Evolutionary conservation across 352 stramenopile species (phyloP).

Genomic region (Pythium rishiriense): DNA sequence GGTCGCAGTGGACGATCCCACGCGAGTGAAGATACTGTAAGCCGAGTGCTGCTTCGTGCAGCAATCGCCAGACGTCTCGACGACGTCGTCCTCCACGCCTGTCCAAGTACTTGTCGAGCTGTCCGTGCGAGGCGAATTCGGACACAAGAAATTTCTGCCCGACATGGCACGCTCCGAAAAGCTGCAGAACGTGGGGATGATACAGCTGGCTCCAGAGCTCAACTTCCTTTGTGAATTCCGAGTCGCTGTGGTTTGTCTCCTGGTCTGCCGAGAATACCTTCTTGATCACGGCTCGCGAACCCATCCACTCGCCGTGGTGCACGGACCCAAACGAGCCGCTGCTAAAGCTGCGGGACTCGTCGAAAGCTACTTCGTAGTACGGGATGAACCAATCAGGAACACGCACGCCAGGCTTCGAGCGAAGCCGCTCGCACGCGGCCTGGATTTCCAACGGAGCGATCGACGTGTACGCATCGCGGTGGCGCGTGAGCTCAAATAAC

Average conservation of each 20-base stretch:
- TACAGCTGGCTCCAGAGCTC: constrained; percentile 36
- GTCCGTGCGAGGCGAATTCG: constrained; percentile 39
- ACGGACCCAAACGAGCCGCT: constrained; percentile 30
- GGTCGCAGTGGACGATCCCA: constrained; percentile 32
- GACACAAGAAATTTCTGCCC: constrained; percentile 39
- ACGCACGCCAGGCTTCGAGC: not conserved
- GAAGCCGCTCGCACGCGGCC: not conserved
- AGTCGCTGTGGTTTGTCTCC: not conserved
- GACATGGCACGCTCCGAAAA: constrained; percentile 43
- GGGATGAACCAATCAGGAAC: constrained; percentile 26
- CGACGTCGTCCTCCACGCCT: constrained; percentile 11
- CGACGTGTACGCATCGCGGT: not conserved
- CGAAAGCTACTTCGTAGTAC: constrained; percentile 15
- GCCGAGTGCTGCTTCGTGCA: constrained; percentile 46
- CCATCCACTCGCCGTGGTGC: constrained; percentile 36
- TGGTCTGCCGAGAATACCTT: constrained; percentile 7
- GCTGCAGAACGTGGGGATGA: constrained; percentile 36
- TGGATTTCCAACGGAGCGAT: not conserved
- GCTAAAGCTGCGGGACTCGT: constrained; percentile 13
- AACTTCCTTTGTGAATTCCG: constrained; percentile 33
- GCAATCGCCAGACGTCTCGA: constrained; percentile 24
- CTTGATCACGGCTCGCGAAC: constrained; percentile 38
- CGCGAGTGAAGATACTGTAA: constrained; percentile 68
- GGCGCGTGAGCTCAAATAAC: constrained; percentile 15
- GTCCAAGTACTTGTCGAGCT: constrained; percentile 40